Conservation (phyloP, 148 eudicot species). For the Camellia japonica region DNA sequence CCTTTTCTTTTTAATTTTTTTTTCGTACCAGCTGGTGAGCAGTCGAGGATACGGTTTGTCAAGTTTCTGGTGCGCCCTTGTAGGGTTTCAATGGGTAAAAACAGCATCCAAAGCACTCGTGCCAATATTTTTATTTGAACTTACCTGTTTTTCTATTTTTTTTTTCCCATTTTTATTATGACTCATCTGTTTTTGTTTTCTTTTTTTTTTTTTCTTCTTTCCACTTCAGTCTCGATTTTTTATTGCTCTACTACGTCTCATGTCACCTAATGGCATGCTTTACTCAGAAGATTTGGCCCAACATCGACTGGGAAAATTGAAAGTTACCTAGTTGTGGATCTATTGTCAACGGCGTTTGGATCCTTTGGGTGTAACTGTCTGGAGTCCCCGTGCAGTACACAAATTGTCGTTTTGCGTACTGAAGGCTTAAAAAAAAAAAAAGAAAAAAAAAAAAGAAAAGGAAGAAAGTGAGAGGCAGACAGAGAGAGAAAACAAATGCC, state of each 20-base stretch:
- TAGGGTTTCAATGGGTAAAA: constrained; percentile 73
- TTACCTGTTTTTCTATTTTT: not conserved
- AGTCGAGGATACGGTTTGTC: constrained; percentile 54
- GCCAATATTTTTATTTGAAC: not conserved
- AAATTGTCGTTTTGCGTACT: no score
- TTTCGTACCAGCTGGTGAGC: constrained; percentile 44
- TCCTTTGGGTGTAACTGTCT: no score
- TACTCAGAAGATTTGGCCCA: constrained; percentile 49
- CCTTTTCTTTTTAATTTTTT: not conserved
- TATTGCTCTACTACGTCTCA: constrained; percentile 56
- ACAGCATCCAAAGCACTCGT: not conserved
- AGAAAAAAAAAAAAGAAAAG: no score
- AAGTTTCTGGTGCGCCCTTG: constrained; percentile 72
- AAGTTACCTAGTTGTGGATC: constrained; percentile 38
- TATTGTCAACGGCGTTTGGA: not conserved
- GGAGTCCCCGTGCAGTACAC: no score
- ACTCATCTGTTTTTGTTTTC: no score
- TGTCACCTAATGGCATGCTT: constrained; percentile 65
- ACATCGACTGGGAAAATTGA: constrained; percentile 42
- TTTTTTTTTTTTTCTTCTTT: not conserved
- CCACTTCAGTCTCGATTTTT: constrained; percentile 58
- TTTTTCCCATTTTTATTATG: not conserved
- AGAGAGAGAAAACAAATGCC: no score
- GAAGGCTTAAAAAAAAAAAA: no score
- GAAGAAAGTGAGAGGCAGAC: no score